Base-by-base conservation (phyloP, 352 stramenopile species). In the Phytopythium mirpurense region DNA sequence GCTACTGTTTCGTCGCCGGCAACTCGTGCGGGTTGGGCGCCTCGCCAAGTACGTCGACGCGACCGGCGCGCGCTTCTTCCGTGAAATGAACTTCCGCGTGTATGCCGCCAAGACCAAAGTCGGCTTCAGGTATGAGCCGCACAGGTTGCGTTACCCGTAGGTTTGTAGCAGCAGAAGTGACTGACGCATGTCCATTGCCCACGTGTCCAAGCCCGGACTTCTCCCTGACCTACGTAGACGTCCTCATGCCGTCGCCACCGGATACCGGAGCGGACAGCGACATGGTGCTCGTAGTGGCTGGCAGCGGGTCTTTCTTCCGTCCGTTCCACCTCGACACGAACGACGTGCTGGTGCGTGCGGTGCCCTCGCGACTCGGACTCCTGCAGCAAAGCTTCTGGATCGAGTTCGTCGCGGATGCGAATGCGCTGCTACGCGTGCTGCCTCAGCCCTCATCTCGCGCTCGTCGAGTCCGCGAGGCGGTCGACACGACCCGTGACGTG, bases 241-340 rank as follows among this genome's bases (percentile, higher is more conserved):
- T 94, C 11, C 55, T 94, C 8, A 78, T 87, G 35, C n/a, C 80
- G 78, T 16, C 57, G 84, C 34, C 41, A 6, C 41, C 41, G 15
- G 41, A 47, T 5, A 47, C 14, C 41, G 41, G 23, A 11, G 23
- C 23, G 23, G 41, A 29, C 12, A 21, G 27, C 1, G 41, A 47
- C 3, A 34, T 83, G 21, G 71, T 83, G 9, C 67, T 90, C 35
- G 74, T 86, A 6, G 76, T 90, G 8, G 74, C 73, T 40, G 84
- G 84, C 7, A 89, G 69, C 59, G 84, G 84, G 0, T 90, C 84
- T 5, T 93, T 93, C 57, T 90, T 90, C 41, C 70, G 77, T 9
- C 84, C 84, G 35, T 93, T 83, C 45, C 67, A 90, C 47, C 62
- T 95, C 2, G 84, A 95, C 54, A 90, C 82, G 19, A 95, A 93